phyloP scores from a whole-genome alignment of 1,139 yeast genomes.

The Pneumocystis jirovecii region DNA sequence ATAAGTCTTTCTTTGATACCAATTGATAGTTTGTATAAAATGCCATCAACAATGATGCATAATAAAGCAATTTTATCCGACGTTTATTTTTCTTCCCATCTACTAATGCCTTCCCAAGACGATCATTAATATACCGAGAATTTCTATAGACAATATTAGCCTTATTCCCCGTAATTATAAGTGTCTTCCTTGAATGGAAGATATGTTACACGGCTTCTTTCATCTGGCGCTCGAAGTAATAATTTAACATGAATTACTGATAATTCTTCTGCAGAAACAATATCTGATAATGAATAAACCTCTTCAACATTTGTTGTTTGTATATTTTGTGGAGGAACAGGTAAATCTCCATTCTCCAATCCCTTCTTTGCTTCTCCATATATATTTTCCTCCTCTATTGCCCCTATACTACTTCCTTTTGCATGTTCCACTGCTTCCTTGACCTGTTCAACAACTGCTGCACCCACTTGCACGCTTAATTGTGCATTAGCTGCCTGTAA shows the following conservation, averaged over 20 bases:
- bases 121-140: slow-evolving; percentile 40
- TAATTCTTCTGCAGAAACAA: slow-evolving; percentile 58
- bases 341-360: slow-evolving; percentile 27
- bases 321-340: slow-evolving; percentile 63
- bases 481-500: not conserved
- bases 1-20: slow-evolving; percentile 38
- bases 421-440: not conserved
- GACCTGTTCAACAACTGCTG: not conserved
- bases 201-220: slow-evolving; percentile 8
- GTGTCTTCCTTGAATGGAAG: slow-evolving; percentile 10
- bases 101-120: slow-evolving; percentile 31
- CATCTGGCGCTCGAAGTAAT: slow-evolving; percentile 32
- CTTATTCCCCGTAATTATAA: too few relatives aligned
- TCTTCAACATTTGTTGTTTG: slow-evolving; percentile 72
- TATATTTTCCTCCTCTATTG: not conserved
- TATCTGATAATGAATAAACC: slow-evolving; percentile 55
- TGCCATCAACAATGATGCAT: slow-evolving; percentile 65
- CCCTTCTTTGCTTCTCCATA: not conserved
- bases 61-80: slow-evolving; percentile 50
- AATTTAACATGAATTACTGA: slow-evolving; percentile 46
- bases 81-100: slow-evolving; percentile 3
- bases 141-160: slow-evolving; percentile 21
- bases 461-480: not conserved
- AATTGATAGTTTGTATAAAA: slow-evolving; percentile 60
- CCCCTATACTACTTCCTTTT: not conserved